These are phyloP conservation scores for Chamaenerion angustifolium DNA, from an alignment of 345 rosid genomes.

Conservation along the genomic window DNA sequence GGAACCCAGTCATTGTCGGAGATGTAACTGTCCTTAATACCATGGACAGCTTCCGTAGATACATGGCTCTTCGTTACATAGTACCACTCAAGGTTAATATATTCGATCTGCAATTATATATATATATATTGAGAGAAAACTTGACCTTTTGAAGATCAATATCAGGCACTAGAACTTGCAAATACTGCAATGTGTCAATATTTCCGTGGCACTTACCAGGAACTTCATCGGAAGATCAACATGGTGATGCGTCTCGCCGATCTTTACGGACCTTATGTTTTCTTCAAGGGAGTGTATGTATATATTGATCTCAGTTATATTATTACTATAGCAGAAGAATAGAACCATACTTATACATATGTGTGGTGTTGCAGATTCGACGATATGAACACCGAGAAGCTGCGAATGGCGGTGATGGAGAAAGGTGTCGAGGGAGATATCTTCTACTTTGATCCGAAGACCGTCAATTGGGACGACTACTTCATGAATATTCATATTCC, in stretches of 20 bases:
- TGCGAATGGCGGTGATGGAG: constrained; percentile 7
- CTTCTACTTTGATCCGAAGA: constrained; percentile 35
- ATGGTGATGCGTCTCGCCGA: constrained; percentile 18
- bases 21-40: constrained; percentile 6
- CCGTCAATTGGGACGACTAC: constrained; percentile 44
- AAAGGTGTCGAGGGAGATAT: constrained; percentile 4
- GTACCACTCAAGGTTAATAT: constrained; percentile 15
- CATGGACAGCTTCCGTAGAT: constrained; percentile 19
- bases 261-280: constrained; percentile 23
- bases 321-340: too few relatives aligned
- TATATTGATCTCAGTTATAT: neutral
- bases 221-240: constrained; percentile 16
- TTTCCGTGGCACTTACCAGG: constrained; percentile 11
- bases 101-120: neutral
- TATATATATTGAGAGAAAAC: neutral
- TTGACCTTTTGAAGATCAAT: neutral
- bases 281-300: constrained; percentile 26
- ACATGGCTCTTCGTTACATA: constrained; percentile 18
- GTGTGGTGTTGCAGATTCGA: constrained; percentile 16
- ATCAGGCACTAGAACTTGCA: constrained; percentile 15
- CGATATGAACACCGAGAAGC: constrained; percentile 17
- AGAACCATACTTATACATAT: too few relatives aligned
- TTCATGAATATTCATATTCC: constrained; percentile 30
- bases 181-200: constrained; percentile 12
- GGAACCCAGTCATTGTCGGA: constrained; percentile 19